Evolutionary conservation across 495 filamentous ascomycete species (phyloP).

Genomic region (Rhypophila decipiens): DNA sequence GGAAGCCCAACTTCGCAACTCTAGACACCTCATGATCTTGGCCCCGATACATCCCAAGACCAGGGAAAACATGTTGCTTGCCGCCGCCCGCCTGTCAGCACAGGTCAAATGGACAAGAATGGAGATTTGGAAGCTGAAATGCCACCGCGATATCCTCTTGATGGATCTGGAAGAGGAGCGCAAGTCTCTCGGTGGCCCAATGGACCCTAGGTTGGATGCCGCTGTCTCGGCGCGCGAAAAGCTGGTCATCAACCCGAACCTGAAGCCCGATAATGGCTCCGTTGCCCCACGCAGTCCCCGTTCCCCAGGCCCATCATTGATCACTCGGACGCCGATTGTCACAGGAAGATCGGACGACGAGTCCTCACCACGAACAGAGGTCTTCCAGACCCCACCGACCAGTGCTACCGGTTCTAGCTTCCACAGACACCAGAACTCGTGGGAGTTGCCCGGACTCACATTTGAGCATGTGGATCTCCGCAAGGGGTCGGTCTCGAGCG

Average conservation of each 20-base stretch:
- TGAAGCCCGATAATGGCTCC: slow-evolving; percentile 17
- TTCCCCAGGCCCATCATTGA: slow-evolving; percentile 25
- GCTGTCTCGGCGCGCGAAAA: slow-evolving; percentile 13
- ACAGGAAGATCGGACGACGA: slow-evolving; percentile 26
- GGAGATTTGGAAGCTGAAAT: slow-evolving; percentile 88
- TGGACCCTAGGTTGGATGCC: slow-evolving; percentile 15
- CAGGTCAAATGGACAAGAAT: slow-evolving; percentile 89
- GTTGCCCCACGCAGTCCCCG: slow-evolving; percentile 22
- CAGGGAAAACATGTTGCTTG: slow-evolving; percentile 75
- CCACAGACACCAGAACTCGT: slow-evolving; percentile 43
- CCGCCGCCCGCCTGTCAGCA: slow-evolving; percentile 78
- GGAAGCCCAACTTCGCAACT: slow-evolving; percentile 78
- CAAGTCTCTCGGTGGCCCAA: slow-evolving; percentile 29
- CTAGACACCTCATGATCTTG: slow-evolving; percentile 83
- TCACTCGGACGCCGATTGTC: slow-evolving; percentile 21
- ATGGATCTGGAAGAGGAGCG: slow-evolving; percentile 79
- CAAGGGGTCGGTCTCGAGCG: slow-evolving; percentile 37
- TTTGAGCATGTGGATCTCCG: slow-evolving; percentile 26
- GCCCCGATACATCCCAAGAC: slow-evolving; percentile 84
- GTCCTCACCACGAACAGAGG: slow-evolving; percentile 29
- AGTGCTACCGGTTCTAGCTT: slow-evolving; percentile 38
- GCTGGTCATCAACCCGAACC: slow-evolving; percentile 20
- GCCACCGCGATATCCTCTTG: slow-evolving; percentile 80
- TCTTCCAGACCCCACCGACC: slow-evolving; percentile 41
- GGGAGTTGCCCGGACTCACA: slow-evolving; percentile 46